Conservation (phyloP, 805 yeast species). For the Jamesozyma jinghongensis region DNA sequence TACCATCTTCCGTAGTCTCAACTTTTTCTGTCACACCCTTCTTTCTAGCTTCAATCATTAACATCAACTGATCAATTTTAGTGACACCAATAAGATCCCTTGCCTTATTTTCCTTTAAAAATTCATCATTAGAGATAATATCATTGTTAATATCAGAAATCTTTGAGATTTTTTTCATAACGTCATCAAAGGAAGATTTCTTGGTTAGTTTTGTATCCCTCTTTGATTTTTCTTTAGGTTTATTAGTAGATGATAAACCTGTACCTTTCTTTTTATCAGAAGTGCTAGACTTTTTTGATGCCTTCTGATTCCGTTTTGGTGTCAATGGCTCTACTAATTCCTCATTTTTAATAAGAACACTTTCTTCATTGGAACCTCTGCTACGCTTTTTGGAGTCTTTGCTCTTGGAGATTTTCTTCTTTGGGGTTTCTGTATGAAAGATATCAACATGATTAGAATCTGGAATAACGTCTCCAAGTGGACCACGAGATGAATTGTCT, state of each 20-base stretch:
- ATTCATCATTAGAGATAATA: neutral
- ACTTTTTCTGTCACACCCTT: constrained; percentile 60
- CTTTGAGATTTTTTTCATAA: constrained; percentile 3
- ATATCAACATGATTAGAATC: neutral
- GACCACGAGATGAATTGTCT: neutral
- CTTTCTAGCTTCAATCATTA: constrained; percentile 80
- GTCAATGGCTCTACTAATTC: too few species aligned
- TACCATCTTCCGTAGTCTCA: constrained; percentile 60
- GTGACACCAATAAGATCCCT: constrained; percentile 76
- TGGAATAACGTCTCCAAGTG: neutral
- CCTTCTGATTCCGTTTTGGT: too few species aligned
- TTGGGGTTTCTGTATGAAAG: too few species aligned
- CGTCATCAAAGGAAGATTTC: constrained; percentile 5
- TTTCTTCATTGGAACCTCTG: neutral
- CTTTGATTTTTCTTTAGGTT: neutral
- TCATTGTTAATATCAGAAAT: neutral
- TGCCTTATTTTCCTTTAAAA: constrained; percentile 30
- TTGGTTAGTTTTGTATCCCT: neutral
- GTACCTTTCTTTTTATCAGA: too few species aligned
- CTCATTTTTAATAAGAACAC: too few species aligned
- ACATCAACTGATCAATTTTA: constrained; percentile 83
- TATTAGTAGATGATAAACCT: neutral
- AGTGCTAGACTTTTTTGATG: neutral
- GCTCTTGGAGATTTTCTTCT: neutral
- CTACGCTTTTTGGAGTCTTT: neutral